Evolutionary conservation across 2,329 filamentous ascomycete species (phyloP).

Genomic region (Penicillium sp.): DNA sequence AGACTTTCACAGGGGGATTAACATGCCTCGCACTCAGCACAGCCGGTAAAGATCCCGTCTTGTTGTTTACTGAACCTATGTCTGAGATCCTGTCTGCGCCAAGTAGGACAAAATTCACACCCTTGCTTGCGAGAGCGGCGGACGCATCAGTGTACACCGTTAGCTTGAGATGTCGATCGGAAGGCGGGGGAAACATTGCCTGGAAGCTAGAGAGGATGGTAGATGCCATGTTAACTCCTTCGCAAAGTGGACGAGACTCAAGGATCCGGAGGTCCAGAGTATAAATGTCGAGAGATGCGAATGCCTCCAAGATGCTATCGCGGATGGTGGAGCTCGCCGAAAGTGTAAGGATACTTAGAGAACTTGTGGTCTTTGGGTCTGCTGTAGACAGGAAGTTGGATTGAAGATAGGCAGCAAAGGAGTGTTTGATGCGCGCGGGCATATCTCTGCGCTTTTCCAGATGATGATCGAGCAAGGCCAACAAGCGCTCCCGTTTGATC

Average conservation of each 20-base stretch:
- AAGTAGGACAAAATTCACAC: constrained; percentile 60
- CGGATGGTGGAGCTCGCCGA: constrained; percentile 64
- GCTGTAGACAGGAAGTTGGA: constrained; percentile 10
- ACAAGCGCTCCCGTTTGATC: constrained; percentile 21
- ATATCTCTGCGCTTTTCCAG: constrained; percentile 24
- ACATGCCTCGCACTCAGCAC: constrained; percentile 56
- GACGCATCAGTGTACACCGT: constrained; percentile 61
- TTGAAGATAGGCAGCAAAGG: constrained; percentile 29
- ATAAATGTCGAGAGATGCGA: constrained; percentile 35
- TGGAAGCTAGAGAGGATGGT: constrained; percentile 26
- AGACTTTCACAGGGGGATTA: constrained; percentile 48
- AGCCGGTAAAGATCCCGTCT: constrained; percentile 62
- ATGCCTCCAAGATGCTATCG: constrained; percentile 48
- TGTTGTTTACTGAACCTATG: constrained; percentile 63
- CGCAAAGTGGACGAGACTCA: constrained; percentile 66
- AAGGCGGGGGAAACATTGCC: constrained; percentile 19
- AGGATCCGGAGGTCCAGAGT: constrained; percentile 59
- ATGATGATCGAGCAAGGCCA: constrained; percentile 28
- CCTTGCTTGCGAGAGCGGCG: constrained; percentile 52
- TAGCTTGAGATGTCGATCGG: constrained; percentile 38
- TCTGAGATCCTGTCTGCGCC: constrained; percentile 63
- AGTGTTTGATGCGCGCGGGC: constrained; percentile 24
- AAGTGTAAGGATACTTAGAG: constrained; percentile 57
- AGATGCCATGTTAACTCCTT: constrained; percentile 60
- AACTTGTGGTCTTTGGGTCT: constrained; percentile 9